Evolutionary conservation across 139 green algal genomes (phyloP).

Genomic region (Coccomyxa sp.): DNA sequence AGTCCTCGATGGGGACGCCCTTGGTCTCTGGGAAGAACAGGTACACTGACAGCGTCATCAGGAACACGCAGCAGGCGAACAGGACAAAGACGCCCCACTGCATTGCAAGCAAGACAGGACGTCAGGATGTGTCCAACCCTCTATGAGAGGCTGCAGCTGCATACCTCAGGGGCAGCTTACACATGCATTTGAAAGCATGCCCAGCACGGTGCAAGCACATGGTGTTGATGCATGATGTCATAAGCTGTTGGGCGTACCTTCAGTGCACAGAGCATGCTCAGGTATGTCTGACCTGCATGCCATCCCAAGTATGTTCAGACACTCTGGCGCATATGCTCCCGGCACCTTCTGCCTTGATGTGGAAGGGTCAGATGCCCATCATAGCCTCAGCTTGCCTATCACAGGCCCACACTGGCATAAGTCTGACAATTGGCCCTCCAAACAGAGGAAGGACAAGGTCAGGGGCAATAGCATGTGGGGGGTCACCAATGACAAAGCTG

Average conservation of each 20-base stretch:
- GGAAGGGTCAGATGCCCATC: too few relatives aligned
- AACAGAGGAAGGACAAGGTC: too few relatives aligned
- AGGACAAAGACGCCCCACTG: constrained; percentile 57
- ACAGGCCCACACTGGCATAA: too few relatives aligned
- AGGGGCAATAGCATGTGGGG: too few relatives aligned
- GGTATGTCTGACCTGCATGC: constrained; percentile 37
- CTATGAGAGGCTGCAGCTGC: not conserved
- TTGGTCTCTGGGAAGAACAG: constrained; percentile 56
- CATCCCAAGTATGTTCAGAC: too few relatives aligned
- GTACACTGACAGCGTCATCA: constrained; percentile 52
- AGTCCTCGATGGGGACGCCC: constrained; percentile 44
- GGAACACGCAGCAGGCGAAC: constrained; percentile 50
- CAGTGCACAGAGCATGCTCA: constrained; percentile 42
- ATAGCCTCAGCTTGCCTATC: too few relatives aligned
- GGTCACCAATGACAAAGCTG: constrained; percentile 46
- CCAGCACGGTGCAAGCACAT: not conserved
- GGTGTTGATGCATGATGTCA: not conserved
- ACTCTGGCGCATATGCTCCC: too few relatives aligned
- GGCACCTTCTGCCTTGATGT: too few relatives aligned
- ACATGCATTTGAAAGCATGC: not conserved
- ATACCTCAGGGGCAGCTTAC: not conserved
- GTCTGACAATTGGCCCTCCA: too few relatives aligned
- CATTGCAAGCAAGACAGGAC: constrained; percentile 3
- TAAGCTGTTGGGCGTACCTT: not conserved
- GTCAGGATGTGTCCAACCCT: not conserved